Evolutionary conservation across 1,284 basidiomycete species (phyloP).

Genomic region (Naganishia cerealis): DNA sequence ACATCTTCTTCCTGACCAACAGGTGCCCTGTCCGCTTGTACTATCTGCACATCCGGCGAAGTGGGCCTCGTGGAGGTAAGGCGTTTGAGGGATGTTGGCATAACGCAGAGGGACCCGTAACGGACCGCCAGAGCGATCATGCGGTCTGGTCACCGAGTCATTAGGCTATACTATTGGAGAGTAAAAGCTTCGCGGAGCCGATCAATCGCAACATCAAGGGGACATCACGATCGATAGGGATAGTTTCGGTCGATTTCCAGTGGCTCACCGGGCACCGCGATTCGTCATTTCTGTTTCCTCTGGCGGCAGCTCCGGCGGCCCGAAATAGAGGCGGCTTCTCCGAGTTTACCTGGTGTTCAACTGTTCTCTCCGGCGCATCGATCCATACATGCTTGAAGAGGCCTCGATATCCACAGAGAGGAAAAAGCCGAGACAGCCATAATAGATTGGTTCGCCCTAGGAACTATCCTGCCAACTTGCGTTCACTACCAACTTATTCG

Average conservation of each 20-base stretch:
- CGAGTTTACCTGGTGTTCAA: too few relatives aligned
- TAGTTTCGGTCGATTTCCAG: too few relatives aligned
- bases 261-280: background rate
- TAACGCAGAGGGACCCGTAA: background rate
- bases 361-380: too few relatives aligned
- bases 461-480: too few relatives aligned
- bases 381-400: too few relatives aligned
- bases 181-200: too few relatives aligned
- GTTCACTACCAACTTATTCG: background rate
- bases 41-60: background rate
- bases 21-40: background rate
- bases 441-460: too few relatives aligned
- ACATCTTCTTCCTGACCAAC: background rate
- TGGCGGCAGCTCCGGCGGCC: background rate
- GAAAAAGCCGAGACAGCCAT: too few relatives aligned
- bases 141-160: background rate
- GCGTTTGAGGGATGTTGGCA: background rate
- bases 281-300: background rate
- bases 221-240: too few relatives aligned
- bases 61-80: background rate
- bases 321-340: background rate
- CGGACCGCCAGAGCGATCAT: background rate
- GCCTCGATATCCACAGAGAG: too few relatives aligned
- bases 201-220: too few relatives aligned
- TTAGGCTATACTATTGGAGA: too few relatives aligned